A percentile compares a stretch with the other conserved stretches of the same genome.
Conservation (phyloP, 768 basidiomycete species). For the Lentinula boryana region DNA sequence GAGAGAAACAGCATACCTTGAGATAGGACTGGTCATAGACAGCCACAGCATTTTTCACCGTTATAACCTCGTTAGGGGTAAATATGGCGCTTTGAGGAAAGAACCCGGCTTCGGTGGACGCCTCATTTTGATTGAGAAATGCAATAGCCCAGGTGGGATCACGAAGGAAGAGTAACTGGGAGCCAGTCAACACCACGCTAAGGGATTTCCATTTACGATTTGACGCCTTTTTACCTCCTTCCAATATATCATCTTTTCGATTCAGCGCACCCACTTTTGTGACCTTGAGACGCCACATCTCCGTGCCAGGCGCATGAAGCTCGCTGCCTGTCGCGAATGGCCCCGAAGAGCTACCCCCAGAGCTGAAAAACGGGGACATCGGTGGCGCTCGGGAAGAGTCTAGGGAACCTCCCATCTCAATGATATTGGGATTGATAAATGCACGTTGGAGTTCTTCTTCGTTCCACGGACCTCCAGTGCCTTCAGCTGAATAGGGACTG, state of each 20-base stretch:
- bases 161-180: slow-evolving; percentile 88
- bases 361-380: slow-evolving; percentile 26
- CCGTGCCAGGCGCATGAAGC: slow-evolving; percentile 14
- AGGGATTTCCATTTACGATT: slow-evolving; percentile 87
- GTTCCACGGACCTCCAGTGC: slow-evolving; percentile 61
- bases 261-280: slow-evolving; percentile 77
- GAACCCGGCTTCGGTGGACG: slow-evolving; percentile 23
- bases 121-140: slow-evolving; percentile 37
- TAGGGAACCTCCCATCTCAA: slow-evolving; percentile 44
- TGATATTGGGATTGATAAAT: slow-evolving; percentile 53
- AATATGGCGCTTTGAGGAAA: slow-evolving; percentile 38
- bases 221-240: slow-evolving; percentile 68
- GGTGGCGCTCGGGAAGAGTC: slow-evolving; percentile 29
- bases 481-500: slow-evolving; percentile 66
- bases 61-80: slow-evolving; percentile 82
- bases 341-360: slow-evolving; percentile 27
- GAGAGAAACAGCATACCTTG: slow-evolving; percentile 46
- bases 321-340: slow-evolving; percentile 24
- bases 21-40: slow-evolving; percentile 72
- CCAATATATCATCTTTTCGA: slow-evolving; percentile 74
- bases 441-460: slow-evolving; percentile 57
- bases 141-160: slow-evolving; percentile 53
- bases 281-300: slow-evolving; percentile 50
- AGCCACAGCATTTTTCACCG: slow-evolving; percentile 73
- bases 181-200: slow-evolving; percentile 81